These are phyloP conservation scores for Trichomonas vaginalis DNA, from an alignment of 208 protist species.

Conservation along the genomic window DNA sequence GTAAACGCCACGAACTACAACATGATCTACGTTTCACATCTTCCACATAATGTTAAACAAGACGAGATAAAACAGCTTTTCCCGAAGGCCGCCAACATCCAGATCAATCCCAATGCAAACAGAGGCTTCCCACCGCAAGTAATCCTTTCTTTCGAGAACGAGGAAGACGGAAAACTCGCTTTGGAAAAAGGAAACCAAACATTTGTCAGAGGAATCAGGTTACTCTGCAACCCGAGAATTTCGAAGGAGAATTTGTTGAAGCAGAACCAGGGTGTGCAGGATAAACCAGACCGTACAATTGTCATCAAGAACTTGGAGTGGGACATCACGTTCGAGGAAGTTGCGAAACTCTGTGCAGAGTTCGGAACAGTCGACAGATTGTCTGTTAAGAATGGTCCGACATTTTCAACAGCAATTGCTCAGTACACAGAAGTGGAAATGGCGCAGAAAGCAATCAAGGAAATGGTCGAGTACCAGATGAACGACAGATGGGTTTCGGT, in stretches of 20 bases:
- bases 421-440: not conserved
- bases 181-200: not conserved
- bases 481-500: too few species aligned
- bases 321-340: not conserved
- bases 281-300: not conserved
- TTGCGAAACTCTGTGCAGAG: not conserved
- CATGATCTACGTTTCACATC: not conserved
- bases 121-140: not conserved
- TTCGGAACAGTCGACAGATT: not conserved
- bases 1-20: not conserved
- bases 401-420: not conserved
- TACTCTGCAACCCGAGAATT: not conserved
- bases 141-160: not conserved
- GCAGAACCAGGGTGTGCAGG: not conserved
- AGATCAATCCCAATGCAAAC: not conserved
- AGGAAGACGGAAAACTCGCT: not conserved
- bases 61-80: not conserved
- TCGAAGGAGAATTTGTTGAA: not conserved
- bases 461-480: not conserved
- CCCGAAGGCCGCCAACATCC: not conserved
- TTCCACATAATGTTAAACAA: not conserved
- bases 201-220: not conserved
- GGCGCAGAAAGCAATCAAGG: not conserved
- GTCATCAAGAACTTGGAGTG: not conserved
- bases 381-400: not conserved